Base-by-base conservation (phyloP, 495 filamentous ascomycete species). In the Hypomontagnella monticulosa region DNA sequence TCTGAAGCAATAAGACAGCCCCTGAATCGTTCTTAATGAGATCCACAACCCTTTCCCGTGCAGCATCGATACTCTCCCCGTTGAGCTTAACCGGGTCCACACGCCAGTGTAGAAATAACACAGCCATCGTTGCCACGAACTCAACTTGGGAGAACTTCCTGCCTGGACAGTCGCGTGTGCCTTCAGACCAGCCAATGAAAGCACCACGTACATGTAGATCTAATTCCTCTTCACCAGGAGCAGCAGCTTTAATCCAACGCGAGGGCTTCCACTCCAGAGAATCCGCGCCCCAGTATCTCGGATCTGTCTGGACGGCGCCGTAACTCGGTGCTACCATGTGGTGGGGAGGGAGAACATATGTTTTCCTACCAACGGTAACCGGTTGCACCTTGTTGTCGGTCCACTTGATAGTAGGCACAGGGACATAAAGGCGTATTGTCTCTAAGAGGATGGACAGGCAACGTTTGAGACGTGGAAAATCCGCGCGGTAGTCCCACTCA, bases 61-160 rank as follows among this genome's bases (percentile, higher is more conserved):
- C 74, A n/a, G 60, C 57, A 10, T 64, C 66, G 16, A 56, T 19
- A 14, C 23, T 75, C 73, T 83, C 79, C 6, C 73, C 75, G 4
- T 23, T 12, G 9, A 42, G 12, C 12, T 15, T 16, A 4, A 72
- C 66, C 0, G 76, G 74, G 0, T 67, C 60, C 4, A 78, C 78
- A 5, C 63, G 51, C 64, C 74, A 73, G 23, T 76, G 57, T 2
- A 72, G 64, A 57, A 87, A 81, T 4, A 86, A 43, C 0, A 61
- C 60, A 1, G 76, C 78, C 54, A 85, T 71, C 0, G 73, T 71
- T 0, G 81, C 82, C 1, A 85, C 83, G 57, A 83, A 83, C 62
- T 87, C 83, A 0, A 85, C 84, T 61, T 84, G 77, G 0, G 79
- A 71, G 58, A 85, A 82, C 52, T 82, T 85, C 64, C 74, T 75